Base-by-base conservation (phyloP, 2,329 filamentous ascomycete genomes). In the Aspergillus pseudonomiae region DNA sequence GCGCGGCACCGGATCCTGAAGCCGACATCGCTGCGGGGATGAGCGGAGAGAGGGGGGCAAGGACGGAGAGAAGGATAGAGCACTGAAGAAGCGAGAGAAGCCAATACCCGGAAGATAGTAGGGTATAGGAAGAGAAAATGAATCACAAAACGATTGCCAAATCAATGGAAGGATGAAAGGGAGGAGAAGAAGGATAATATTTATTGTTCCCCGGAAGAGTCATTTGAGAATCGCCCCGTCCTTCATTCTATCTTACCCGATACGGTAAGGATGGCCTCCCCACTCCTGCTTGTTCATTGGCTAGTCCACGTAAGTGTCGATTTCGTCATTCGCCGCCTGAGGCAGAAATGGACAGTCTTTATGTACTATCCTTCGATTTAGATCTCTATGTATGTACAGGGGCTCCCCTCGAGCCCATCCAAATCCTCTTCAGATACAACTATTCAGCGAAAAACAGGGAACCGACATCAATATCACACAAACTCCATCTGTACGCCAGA, bases 11-110 rank as follows among this genome's bases (percentile, higher is more conserved):
- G 57, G 75, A 71, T 71, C 70, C 71, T 67, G 76, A 71, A 57
- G 73, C 76, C 73, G 77, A 79, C 77, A 79, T 79, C 76, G 74
- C 75, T 76, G 73, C 67, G 70, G 68, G 70, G 74, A 68, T 66
- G 54, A 61, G 70, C 68, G 72, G 69, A 60, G 64, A 60, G 61
- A 70, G 65, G 67, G 66, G 67, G 67, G 64, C 64, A 63, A 68
- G 32, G 62, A 39, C 58, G 46, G 57, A 41, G 39, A 62, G 41
- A 39, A 34, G n/a, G 36, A 57, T 54, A 54, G 57, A 24, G 34
- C 34, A 46, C 52, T 41, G 39, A 36, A 50, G 56, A 30, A 30
- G 32, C 28, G 30, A 39, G 34, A 43, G 45, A 32, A 34, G 19
- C 52, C 16, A 58, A 28, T 24, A 34, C 16, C 21, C 41, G 7